phyloP scores from a whole-genome alignment of 2,329 filamentous ascomycete genomes.

The Nigrospora osmanthi region DNA sequence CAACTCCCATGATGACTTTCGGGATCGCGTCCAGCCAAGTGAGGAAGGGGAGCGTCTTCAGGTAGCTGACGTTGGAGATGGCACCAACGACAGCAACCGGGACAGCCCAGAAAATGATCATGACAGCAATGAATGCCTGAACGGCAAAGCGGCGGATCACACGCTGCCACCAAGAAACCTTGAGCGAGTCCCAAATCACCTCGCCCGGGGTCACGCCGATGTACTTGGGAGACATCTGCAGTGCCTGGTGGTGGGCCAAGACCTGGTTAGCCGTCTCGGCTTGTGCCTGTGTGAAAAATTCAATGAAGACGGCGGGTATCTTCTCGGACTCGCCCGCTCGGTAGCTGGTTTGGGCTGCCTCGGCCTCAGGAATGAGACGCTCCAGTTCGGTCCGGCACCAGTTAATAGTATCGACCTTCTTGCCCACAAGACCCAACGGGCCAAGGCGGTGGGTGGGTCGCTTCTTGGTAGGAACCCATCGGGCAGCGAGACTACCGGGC shows the following conservation, averaged over 20 bases:
- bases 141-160: conserved; percentile 65
- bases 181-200: conserved; percentile 80
- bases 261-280: conserved; percentile 85
- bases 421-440: conserved; percentile 61
- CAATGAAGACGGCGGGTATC: conserved; percentile 78
- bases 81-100: conserved; percentile 72
- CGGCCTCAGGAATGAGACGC: conserved; percentile 64
- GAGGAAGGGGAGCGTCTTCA: conserved; percentile 61
- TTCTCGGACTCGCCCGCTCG: conserved; percentile 55
- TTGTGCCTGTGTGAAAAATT: conserved; percentile 74
- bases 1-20: conserved; percentile 62
- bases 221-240: conserved; percentile 81
- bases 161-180: conserved; percentile 79
- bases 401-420: conserved; percentile 91
- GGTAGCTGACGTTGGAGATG: conserved; percentile 74
- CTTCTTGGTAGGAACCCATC: conserved; percentile 66
- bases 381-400: conserved; percentile 77
- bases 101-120: conserved; percentile 82
- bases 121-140: conserved; percentile 61
- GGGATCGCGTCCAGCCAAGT: conserved; percentile 67
- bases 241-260: conserved; percentile 75
- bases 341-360: conserved; percentile 60
- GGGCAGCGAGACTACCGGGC: conserved; percentile 62
- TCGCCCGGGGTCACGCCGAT: conserved; percentile 77
- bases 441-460: conserved; percentile 70